Percentiles rank a stretch among this genome's conserved stretches.
phyloP scores from a whole-genome alignment of 75 land plant species.

The Cunninghamia lanceolata region DNA sequence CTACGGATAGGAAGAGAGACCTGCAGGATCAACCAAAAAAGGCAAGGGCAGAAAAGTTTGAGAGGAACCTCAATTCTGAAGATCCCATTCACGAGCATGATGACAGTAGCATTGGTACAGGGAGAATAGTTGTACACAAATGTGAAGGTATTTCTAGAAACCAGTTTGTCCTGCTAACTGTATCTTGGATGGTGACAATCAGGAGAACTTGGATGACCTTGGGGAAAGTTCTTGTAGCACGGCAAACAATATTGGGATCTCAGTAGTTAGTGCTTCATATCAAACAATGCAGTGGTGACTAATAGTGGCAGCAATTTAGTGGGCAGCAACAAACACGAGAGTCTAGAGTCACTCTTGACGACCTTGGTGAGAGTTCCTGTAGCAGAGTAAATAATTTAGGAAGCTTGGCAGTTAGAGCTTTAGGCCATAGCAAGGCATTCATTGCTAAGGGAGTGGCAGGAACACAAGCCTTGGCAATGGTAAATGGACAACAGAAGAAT shows the following conservation, averaged over 20 bases:
- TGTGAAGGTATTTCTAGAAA: neutral
- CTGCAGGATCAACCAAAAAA: neutral
- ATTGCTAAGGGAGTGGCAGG: constrained; percentile 8
- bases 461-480: neutral
- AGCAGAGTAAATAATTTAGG: constrained; percentile 4
- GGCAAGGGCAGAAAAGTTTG: constrained; percentile 2
- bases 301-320: neutral
- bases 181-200: neutral
- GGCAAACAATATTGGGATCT: constrained; percentile 5
- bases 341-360: no score
- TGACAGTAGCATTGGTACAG: neutral
- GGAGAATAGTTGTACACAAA: neutral
- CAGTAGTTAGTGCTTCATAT: neutral
- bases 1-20: neutral
- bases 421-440: neutral
- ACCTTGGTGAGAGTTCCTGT: neutral
- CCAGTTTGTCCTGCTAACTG: neutral
- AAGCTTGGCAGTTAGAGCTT: neutral
- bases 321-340: neutral
- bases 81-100: constrained; percentile 1
- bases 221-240: constrained; percentile 4
- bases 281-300: neutral
- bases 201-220: neutral
- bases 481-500: neutral
- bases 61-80: neutral